These are phyloP conservation scores for Pseudomassariella vexata DNA, from an alignment of 2,329 filamentous ascomycete species.

Conservation along the genomic window DNA sequence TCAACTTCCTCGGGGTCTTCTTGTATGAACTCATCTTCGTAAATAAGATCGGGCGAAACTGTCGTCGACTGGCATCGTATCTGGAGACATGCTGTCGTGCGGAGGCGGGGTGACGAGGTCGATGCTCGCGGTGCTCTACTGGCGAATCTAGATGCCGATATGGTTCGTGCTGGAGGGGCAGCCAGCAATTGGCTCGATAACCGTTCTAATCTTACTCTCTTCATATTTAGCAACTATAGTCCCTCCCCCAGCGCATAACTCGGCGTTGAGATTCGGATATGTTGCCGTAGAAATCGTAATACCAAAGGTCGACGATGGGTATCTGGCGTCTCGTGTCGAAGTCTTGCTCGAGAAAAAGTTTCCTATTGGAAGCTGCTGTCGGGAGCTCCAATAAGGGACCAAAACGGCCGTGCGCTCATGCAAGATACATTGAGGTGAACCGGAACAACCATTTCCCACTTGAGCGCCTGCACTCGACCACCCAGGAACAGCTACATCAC, in stretches of 20 bases:
- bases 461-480: too few species aligned
- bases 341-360: constrained; percentile 10
- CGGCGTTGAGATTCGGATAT: too few species aligned
- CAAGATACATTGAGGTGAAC: too few species aligned
- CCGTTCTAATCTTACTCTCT: constrained; percentile 55
- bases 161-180: constrained; percentile 27
- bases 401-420: too few species aligned
- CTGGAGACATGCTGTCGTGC: constrained; percentile 12
- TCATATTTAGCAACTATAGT: constrained; percentile 39
- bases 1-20: constrained; percentile 17
- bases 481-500: too few species aligned
- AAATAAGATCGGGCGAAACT: constrained; percentile 13
- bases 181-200: constrained; percentile 55
- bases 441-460: too few species aligned
- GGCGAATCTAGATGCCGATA: constrained; percentile 26
- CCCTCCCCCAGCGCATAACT: too few species aligned
- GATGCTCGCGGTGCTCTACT: constrained; percentile 8
- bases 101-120: constrained; percentile 5
- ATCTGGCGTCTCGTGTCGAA: too few species aligned
- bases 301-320: too few species aligned
- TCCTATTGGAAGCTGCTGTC: constrained; percentile 7
- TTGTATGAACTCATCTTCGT: not conserved
- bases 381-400: too few species aligned
- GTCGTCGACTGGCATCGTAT: constrained; percentile 18
- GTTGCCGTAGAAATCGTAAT: too few species aligned